Evolutionary conservation across 371 early-diverging fungal species (phyloP).

Genomic region (Mortierella sp.): DNA sequence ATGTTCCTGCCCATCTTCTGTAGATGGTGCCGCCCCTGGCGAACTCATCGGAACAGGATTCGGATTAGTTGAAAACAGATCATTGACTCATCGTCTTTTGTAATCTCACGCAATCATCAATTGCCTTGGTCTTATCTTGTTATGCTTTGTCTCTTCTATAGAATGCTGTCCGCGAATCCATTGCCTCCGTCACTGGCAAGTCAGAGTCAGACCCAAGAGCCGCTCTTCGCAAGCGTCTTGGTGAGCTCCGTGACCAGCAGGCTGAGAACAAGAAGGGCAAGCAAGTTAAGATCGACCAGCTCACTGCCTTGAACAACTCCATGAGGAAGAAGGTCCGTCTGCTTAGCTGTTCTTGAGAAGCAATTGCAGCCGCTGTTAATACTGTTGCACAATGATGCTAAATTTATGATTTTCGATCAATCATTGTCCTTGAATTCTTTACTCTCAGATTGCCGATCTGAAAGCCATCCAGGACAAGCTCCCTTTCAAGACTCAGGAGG

Average conservation of each 20-base stretch:
- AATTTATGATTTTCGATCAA: no score
- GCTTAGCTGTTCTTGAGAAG: not conserved
- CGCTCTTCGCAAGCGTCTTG: conserved; percentile 69
- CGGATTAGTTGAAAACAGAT: no score
- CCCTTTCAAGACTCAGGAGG: conserved; percentile 81
- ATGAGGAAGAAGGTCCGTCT: conserved; percentile 79
- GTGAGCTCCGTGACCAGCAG: conserved; percentile 72
- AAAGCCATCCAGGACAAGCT: conserved; percentile 82
- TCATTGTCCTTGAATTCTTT: not conserved
- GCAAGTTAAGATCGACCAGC: conserved; percentile 70
- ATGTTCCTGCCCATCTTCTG: not conserved
- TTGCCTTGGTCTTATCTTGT: no score
- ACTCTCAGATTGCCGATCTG: conserved; percentile 73
- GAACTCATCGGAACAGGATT: conserved; percentile 58
- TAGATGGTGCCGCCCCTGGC: no score
- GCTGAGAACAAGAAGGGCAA: conserved; percentile 65
- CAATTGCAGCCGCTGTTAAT: no score
- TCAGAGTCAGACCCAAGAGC: conserved; percentile 58
- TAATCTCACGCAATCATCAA: no score
- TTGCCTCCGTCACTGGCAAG: conserved; percentile 61
- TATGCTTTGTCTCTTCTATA: no score
- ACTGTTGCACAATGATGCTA: no score
- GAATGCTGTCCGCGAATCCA: conserved; percentile 72
- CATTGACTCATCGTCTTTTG: no score
- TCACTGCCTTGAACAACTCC: conserved; percentile 73